Conservation (phyloP, 441 rosid genomes). For the Bruguiera hainesii region DNA sequence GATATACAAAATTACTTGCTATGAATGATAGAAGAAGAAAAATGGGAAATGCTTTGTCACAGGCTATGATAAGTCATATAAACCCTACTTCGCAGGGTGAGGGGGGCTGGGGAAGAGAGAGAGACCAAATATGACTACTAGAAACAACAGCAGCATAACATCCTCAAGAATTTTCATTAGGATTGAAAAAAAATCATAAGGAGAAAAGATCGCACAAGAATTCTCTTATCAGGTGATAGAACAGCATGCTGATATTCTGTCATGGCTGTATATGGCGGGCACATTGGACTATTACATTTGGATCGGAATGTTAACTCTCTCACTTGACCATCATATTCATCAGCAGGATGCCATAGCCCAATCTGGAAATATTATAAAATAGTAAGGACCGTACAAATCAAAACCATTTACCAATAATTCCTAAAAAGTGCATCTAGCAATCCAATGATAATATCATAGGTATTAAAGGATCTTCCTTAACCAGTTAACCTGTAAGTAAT, state of each 20-base stretch:
- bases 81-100: too few relatives aligned
- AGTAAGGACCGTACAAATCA: constrained; percentile 10
- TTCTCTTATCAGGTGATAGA: constrained; percentile 70
- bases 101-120: neutral
- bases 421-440: neutral
- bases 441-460: neutral
- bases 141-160: too few relatives aligned
- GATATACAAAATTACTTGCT: neutral
- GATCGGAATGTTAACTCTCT: constrained; percentile 91
- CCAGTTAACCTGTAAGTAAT: too few relatives aligned
- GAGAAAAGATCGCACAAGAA: constrained; percentile 43
- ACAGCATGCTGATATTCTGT: constrained; percentile 92
- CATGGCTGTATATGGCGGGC: constrained; percentile 98
- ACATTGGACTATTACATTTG: constrained; percentile 93
- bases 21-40: neutral
- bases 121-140: neutral
- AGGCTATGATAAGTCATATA: neutral
- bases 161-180: neutral
- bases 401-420: neutral
- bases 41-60: neutral
- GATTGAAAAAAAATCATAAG: neutral
- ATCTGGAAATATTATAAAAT: constrained; percentile 50
- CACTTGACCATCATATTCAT: constrained; percentile 94
- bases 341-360: constrained; percentile 91
- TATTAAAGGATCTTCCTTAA: too few relatives aligned